Percentiles rank a stretch among this genome's conserved stretches.
Conservation (phyloP, 495 filamentous ascomycete genomes). For the Aspergillus avenaceus region DNA sequence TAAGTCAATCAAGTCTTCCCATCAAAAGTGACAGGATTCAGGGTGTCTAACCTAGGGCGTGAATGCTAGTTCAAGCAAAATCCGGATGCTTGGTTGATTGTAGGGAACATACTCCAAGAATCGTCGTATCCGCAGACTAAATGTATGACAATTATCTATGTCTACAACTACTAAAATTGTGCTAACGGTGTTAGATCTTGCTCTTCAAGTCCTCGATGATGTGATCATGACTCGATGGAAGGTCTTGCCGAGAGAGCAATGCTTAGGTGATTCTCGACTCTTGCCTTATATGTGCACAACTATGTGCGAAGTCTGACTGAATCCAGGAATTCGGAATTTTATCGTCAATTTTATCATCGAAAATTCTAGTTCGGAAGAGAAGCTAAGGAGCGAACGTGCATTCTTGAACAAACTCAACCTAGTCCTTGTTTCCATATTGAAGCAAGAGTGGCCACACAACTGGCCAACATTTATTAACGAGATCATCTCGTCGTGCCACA, state of each 20-base stretch:
- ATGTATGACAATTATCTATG: conserved; percentile 54
- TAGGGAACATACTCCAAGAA: conserved; percentile 90
- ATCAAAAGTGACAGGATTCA: neutral
- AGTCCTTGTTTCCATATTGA: conserved; percentile 92
- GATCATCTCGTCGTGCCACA: conserved; percentile 93
- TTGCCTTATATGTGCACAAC: neutral
- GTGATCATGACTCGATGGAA: conserved; percentile 99
- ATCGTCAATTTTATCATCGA: conserved; percentile 97
- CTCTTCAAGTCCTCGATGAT: conserved; percentile 92
- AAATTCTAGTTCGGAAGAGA: conserved; percentile 82
- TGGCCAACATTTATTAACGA: conserved; percentile 99
- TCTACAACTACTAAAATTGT: neutral
- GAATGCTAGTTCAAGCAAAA: conserved; percentile 87
- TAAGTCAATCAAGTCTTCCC: conserved; percentile 38
- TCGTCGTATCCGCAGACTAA: conserved; percentile 93
- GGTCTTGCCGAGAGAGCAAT: conserved; percentile 90
- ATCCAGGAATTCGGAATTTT: conserved; percentile 90
- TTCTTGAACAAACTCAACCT: conserved; percentile 97
- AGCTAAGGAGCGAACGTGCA: conserved; percentile 71
- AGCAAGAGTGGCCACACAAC: conserved; percentile 99
- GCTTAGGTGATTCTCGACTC: conserved; percentile 61
- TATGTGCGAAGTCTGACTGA: conserved; percentile 17
- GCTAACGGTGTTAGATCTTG: conserved; percentile 70
- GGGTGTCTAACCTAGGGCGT: conserved; percentile 9
- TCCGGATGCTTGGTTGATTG: conserved; percentile 93